A percentile compares a stretch with the other conserved stretches of the same genome.
Evolutionary conservation across 345 rosid species (phyloP).

Genomic region (Gossypium longicalyx): DNA sequence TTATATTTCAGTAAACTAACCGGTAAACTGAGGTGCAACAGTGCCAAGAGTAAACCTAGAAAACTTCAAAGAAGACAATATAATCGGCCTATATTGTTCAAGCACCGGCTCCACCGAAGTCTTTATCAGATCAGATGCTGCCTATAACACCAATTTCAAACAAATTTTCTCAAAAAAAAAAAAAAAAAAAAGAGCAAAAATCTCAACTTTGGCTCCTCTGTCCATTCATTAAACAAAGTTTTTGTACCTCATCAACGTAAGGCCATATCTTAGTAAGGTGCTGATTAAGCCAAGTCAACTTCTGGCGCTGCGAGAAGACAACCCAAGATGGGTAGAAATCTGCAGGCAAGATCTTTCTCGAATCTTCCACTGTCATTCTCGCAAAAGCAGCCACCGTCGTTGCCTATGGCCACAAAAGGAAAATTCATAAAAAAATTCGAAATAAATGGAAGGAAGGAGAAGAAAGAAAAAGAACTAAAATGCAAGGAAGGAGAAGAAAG

Average conservation of each 20-base stretch:
- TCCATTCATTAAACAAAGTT: background rate
- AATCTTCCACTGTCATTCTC: constrained; percentile 88
- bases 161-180: background rate
- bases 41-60: constrained; percentile 97
- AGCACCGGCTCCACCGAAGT: constrained; percentile 86
- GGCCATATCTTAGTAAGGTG: constrained; percentile 99
- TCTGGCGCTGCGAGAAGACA: constrained; percentile 92
- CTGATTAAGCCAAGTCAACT: constrained; percentile 88
- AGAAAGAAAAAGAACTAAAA: constrained; percentile 28
- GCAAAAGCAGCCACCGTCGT: constrained; percentile 87
- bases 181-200: background rate
- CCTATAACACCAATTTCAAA: constrained; percentile 41
- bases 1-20: constrained; percentile 37
- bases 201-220: background rate
- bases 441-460: background rate
- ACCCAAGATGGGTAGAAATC: constrained; percentile 94
- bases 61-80: constrained; percentile 79
- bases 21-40: constrained; percentile 99
- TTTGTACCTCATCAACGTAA: constrained; percentile 65
- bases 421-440: background rate
- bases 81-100: constrained; percentile 89
- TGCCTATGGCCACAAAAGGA: constrained; percentile 45
- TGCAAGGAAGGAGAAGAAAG: background rate
- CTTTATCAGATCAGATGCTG: constrained; percentile 92
- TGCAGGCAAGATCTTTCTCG: constrained; percentile 77